Conservation (phyloP, 306 rosid species). For the Dalbergia cultrata region DNA sequence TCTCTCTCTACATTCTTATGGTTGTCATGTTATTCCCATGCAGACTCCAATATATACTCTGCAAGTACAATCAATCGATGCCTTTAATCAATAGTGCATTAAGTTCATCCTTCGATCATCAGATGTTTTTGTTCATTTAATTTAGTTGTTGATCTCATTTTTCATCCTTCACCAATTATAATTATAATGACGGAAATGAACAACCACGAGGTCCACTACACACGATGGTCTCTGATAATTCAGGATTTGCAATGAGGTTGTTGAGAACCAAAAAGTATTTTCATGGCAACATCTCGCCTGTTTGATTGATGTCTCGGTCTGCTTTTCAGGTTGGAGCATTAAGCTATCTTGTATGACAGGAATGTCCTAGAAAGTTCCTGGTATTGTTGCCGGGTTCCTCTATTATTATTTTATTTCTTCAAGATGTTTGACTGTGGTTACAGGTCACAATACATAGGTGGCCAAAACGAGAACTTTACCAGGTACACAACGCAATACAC, state of each 20-base stretch:
- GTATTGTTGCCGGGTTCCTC: slow-evolving; percentile 20
- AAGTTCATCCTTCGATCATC: neutral
- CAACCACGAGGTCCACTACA: no score
- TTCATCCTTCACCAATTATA: neutral
- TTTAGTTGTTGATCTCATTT: neutral
- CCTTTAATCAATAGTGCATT: neutral
- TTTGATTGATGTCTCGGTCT: neutral
- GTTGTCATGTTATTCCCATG: neutral
- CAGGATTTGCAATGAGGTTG: neutral
- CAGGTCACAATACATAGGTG: slow-evolving; percentile 59
- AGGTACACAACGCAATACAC: slow-evolving; percentile 49
- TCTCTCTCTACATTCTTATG: neutral
- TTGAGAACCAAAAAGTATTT: neutral
- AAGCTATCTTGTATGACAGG: slow-evolving; percentile 32
- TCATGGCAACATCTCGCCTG: neutral
- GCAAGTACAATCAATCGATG: neutral
- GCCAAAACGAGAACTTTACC: slow-evolving; percentile 62
- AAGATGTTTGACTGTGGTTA: slow-evolving; percentile 59
- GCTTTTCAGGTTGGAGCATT: slow-evolving; percentile 20
- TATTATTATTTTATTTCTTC: slow-evolving; percentile 32
- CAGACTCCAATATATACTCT: neutral
- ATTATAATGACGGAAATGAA: no score
- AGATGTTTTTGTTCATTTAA: neutral
- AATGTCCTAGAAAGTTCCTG: slow-evolving; percentile 36
- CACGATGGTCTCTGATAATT: neutral